A percentile compares a stretch with the other conserved stretches of the same genome.
Evolutionary conservation across 108 stramenopile genomes (phyloP).

Genomic region (Craspedostauros australis): DNA sequence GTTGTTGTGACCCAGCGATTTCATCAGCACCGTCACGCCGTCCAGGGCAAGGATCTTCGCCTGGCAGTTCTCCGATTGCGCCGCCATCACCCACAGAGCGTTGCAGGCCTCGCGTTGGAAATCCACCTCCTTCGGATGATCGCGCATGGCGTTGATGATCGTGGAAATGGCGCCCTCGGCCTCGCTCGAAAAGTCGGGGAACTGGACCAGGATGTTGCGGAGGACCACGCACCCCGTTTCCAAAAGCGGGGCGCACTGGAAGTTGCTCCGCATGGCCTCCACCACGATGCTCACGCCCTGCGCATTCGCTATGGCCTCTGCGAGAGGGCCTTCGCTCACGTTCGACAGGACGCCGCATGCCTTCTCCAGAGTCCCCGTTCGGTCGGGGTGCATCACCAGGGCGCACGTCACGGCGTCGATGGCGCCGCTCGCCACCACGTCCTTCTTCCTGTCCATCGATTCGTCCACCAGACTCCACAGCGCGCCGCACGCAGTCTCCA

Average conservation of each 20-base stretch:
- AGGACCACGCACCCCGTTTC: constrained; percentile 36
- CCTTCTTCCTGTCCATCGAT: constrained; percentile 29
- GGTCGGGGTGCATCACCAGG: constrained; percentile 40
- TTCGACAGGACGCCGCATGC: constrained; percentile 42
- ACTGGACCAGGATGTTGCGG: constrained; percentile 20
- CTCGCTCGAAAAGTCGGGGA: constrained; percentile 24
- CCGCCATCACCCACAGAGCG: constrained; percentile 41
- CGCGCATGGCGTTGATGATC: constrained; percentile 32
- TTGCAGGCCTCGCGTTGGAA: constrained; percentile 41
- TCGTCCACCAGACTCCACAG: constrained; percentile 23
- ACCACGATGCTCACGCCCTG: constrained; percentile 42
- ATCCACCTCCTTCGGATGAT: constrained; percentile 17
- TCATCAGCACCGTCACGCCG: constrained; percentile 33
- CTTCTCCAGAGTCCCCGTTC: constrained; percentile 30
- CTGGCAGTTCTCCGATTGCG: constrained; percentile 23
- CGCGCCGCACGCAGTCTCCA: constrained; percentile 45
- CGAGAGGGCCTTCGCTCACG: constrained; percentile 23
- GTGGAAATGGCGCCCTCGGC: constrained; percentile 28
- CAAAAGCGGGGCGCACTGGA: constrained; percentile 17
- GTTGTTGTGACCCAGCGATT: constrained; percentile 20
- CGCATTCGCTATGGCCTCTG: constrained; percentile 32
- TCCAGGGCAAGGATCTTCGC: constrained; percentile 29
- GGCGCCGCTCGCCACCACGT: constrained; percentile 29
- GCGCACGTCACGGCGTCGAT: constrained; percentile 47
- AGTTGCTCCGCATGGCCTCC: constrained; percentile 45